These are phyloP conservation scores for Geotrichum armillariae DNA, from an alignment of 1,139 yeast species.

Conservation along the genomic window DNA sequence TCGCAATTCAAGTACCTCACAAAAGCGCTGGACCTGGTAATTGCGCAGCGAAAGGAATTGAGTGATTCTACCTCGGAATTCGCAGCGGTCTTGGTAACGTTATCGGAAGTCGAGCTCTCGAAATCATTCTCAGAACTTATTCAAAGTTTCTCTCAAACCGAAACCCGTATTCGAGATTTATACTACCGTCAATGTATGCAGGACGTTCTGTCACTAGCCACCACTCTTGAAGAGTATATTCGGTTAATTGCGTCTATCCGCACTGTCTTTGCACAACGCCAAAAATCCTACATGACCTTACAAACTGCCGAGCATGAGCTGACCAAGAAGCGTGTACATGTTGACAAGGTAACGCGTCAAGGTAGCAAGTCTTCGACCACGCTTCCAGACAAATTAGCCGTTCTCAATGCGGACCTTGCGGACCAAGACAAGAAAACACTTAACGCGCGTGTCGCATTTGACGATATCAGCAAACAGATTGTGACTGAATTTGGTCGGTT, in stretches of 20 bases:
- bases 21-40: slow-evolving; percentile 71
- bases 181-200: slow-evolving; percentile 80
- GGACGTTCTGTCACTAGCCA: slow-evolving; percentile 83
- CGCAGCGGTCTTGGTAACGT: slow-evolving; percentile 51
- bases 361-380: slow-evolving; percentile 52
- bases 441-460: slow-evolving; percentile 59
- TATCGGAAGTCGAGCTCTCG: slow-evolving; percentile 77
- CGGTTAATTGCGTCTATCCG: slow-evolving; percentile 76
- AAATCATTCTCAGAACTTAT: slow-evolving; percentile 62
- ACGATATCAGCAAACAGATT: slow-evolving; percentile 61
- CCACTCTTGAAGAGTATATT: slow-evolving; percentile 84
- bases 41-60: slow-evolving; percentile 74
- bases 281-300: slow-evolving; percentile 63
- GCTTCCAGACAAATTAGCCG: slow-evolving; percentile 62
- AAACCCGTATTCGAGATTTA: slow-evolving; percentile 67
- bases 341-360: slow-evolving; percentile 48
- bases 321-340: slow-evolving; percentile 46
- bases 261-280: slow-evolving; percentile 72
- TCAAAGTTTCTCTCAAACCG: slow-evolving; percentile 69
- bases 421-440: slow-evolving; percentile 58
- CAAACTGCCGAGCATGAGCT: slow-evolving; percentile 54
- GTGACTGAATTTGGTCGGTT: slow-evolving; percentile 67
- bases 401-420: slow-evolving; percentile 57
- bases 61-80: slow-evolving; percentile 66
- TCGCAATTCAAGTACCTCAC: slow-evolving; percentile 67